Conservation (phyloP, 371 early-diverging fungal genomes). For the Mucor velutinosus region DNA sequence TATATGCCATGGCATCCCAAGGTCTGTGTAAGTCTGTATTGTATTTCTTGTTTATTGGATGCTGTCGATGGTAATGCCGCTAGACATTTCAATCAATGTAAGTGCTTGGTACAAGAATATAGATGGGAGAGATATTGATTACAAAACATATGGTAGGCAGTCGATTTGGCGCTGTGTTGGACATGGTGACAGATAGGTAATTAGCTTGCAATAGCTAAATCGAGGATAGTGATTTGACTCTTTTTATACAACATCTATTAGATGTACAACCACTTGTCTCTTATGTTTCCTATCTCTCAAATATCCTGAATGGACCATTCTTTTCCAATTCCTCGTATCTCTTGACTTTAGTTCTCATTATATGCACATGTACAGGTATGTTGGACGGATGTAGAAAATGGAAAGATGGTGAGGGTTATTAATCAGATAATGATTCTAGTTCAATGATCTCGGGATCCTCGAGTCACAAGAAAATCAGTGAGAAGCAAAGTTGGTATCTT, state of each 20-base stretch:
- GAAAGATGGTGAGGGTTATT: neutral
- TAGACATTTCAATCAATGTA: conserved; percentile 88
- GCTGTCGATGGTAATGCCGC: conserved; percentile 96
- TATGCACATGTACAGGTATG: conserved; percentile 95
- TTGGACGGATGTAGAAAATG: neutral
- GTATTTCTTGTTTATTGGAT: conserved; percentile 89
- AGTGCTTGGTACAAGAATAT: conserved; percentile 12
- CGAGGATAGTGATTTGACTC: neutral
- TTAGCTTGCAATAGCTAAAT: neutral
- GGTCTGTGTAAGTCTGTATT: conserved; percentile 76
- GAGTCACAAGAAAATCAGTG: conserved; percentile 86
- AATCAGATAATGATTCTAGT: conserved; percentile 37
- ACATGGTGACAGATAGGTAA: conserved; percentile 97
- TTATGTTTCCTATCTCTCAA: conserved; percentile 78
- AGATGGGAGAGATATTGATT: neutral
- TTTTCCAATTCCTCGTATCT: conserved; percentile 88
- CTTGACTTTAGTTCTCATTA: conserved; percentile 96
- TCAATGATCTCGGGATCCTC: conserved; percentile 85
- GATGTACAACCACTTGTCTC: conserved; percentile 90
- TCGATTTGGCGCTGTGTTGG: conserved; percentile 94
- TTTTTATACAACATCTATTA: conserved; percentile 23
- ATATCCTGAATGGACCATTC: conserved; percentile 70
- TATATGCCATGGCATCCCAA: conserved; percentile 76
- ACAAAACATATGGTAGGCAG: conserved; percentile 58
- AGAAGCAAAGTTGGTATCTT: conserved; percentile 73